Evolutionary conservation across 805 yeast species (phyloP).

Genomic region (Spathaspora hagerdaliae): DNA sequence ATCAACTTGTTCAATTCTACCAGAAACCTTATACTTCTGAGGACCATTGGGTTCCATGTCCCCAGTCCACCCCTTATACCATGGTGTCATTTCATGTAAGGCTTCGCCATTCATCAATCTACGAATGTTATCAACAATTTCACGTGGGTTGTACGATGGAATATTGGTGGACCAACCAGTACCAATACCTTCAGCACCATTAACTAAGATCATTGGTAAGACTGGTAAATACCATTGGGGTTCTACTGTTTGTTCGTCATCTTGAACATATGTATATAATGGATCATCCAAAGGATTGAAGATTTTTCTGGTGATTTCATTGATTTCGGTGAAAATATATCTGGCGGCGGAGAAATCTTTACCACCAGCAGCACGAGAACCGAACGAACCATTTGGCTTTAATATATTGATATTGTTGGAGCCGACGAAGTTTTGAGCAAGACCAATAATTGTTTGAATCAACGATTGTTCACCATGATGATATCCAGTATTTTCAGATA

Average conservation of each 20-base stretch:
- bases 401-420: constrained; percentile 81
- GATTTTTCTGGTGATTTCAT: constrained; percentile 67
- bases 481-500: constrained; percentile 83
- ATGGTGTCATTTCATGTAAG: constrained; percentile 73
- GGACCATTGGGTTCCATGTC: constrained; percentile 55
- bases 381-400: constrained; percentile 92
- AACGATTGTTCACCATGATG: constrained; percentile 94
- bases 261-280: constrained; percentile 74
- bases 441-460: constrained; percentile 83
- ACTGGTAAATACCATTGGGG: constrained; percentile 95
- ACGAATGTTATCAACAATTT: constrained; percentile 70
- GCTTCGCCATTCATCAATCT: constrained; percentile 72
- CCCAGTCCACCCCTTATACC: constrained; percentile 97
- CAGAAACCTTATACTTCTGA: constrained; percentile 75
- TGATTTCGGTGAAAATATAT: constrained; percentile 86
- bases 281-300: constrained; percentile 81
- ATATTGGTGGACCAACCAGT: constrained; percentile 97
- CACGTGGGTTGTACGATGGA: constrained; percentile 86
- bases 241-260: constrained; percentile 90
- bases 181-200: constrained; percentile 97
- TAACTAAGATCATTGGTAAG: constrained; percentile 91
- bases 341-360: constrained; percentile 98
- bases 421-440: constrained; percentile 95
- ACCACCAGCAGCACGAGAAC: constrained; percentile 95
- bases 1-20: constrained; percentile 77